Evolutionary conservation across 768 basidiomycete genomes (phyloP).

Genomic region (Pholiota conissans): DNA sequence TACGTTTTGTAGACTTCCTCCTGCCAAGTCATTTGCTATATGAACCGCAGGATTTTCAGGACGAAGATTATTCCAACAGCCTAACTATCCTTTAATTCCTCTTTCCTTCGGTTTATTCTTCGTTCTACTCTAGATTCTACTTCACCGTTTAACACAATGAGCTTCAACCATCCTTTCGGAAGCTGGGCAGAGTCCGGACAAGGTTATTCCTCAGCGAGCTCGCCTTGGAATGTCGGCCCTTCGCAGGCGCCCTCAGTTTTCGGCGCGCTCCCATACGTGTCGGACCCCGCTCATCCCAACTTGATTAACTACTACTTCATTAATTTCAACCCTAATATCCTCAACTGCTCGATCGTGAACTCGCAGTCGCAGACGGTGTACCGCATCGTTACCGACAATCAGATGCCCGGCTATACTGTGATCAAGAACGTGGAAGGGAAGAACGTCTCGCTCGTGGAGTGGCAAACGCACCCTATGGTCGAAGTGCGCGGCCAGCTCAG

Average conservation of each 20-base stretch:
- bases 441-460: constrained; percentile 57
- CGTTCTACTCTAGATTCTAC: neutral
- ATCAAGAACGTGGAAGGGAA: constrained; percentile 48
- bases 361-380: constrained; percentile 49
- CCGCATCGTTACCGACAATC: constrained; percentile 48
- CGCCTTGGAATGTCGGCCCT: constrained; percentile 20
- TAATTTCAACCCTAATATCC: constrained; percentile 47
- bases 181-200: constrained; percentile 33
- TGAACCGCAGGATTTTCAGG: neutral
- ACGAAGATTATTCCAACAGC: neutral
- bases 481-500: constrained; percentile 52
- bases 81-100: neutral
- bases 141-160: neutral
- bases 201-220: constrained; percentile 17
- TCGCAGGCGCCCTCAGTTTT: constrained; percentile 49
- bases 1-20: neutral
- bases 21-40: neutral
- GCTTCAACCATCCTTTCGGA: constrained; percentile 30
- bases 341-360: constrained; percentile 56
- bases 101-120: neutral
- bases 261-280: constrained; percentile 62
- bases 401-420: constrained; percentile 52
- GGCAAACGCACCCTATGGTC: constrained; percentile 48
- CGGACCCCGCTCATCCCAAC: constrained; percentile 29
- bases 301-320: constrained; percentile 48